Conservation (phyloP, 192 early-diverging fungal species). For the Coemansia nantahalensis region DNA sequence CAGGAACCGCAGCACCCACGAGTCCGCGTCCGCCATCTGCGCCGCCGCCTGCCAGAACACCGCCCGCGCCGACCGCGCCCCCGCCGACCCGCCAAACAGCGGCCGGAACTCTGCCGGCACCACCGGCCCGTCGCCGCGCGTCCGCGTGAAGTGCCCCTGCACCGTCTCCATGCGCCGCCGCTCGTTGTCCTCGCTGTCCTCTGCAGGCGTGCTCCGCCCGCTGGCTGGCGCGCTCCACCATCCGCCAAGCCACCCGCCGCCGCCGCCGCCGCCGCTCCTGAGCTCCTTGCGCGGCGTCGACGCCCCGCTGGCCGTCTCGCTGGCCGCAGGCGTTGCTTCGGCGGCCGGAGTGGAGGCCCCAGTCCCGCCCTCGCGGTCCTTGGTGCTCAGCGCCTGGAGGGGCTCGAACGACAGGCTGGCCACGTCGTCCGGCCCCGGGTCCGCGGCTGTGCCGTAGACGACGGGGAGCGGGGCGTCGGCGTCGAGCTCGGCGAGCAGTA, state of each 20-base stretch:
- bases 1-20: conserved; percentile 72
- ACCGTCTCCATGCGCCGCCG: conserved; percentile 11
- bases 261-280: no score
- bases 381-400: conserved; percentile 22
- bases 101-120: conserved; percentile 21
- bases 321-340: not conserved
- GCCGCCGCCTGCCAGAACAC: conserved; percentile 63
- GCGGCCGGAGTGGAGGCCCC: not conserved
- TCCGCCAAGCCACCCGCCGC: conserved; percentile 4
- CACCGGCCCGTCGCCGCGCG: not conserved
- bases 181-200: conserved; percentile 2
- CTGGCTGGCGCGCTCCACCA: conserved; percentile 6
- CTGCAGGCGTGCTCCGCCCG: conserved; percentile 6
- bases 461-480: conserved; percentile 14
- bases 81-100: conserved; percentile 13
- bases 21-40: conserved; percentile 63
- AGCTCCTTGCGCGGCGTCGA: not conserved
- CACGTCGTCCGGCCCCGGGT: conserved; percentile 4
- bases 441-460: not conserved
- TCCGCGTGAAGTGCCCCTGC: conserved; percentile 10
- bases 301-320: not conserved
- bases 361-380: not conserved
- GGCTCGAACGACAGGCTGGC: conserved; percentile 35
- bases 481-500: conserved; percentile 39
- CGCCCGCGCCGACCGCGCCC: conserved; percentile 38